These are phyloP conservation scores for Avena eriantha DNA, from an alignment of 176 grass and related monocot species.

Conservation along the genomic window DNA sequence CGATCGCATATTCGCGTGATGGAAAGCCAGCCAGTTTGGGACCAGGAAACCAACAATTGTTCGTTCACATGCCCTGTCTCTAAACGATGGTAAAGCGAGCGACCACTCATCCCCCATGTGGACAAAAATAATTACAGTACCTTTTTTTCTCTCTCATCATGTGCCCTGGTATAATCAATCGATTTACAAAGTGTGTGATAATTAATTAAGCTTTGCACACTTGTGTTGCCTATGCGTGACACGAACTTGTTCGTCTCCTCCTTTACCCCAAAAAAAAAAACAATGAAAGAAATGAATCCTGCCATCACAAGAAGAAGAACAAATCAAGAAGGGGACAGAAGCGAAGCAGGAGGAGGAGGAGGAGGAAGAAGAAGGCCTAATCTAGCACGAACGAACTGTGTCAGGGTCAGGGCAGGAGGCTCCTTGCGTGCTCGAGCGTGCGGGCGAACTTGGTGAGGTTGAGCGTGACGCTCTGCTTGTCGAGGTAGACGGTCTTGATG, in stretches of 20 bases:
- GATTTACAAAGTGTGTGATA: conserved; percentile 50
- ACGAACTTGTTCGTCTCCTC: conserved; percentile 37
- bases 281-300: conserved; percentile 45
- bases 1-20: too few species aligned
- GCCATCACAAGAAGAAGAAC: background rate
- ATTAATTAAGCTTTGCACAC: conserved; percentile 44
- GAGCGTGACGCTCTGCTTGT: conserved; percentile 68
- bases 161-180: conserved; percentile 14
- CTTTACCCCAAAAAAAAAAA: conserved; percentile 6
- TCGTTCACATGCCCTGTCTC: conserved; percentile 10
- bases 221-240: conserved; percentile 14
- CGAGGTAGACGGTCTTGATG: conserved; percentile 55
- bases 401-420: conserved; percentile 15
- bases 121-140: conserved; percentile 47
- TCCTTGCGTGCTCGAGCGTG: conserved; percentile 51
- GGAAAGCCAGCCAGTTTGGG: background rate
- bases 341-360: background rate
- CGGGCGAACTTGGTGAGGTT: conserved; percentile 54
- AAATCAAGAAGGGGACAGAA: background rate
- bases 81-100: background rate
- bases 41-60: background rate
- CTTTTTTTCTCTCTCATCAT: background rate
- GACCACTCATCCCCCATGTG: conserved; percentile 17
- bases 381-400: conserved; percentile 33
- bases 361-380: background rate